Percentiles rank a stretch among this genome's conserved stretches.
These are phyloP conservation scores for Fusarium clavum DNA, from an alignment of 2,329 filamentous ascomycete species.

Conservation along the genomic window DNA sequence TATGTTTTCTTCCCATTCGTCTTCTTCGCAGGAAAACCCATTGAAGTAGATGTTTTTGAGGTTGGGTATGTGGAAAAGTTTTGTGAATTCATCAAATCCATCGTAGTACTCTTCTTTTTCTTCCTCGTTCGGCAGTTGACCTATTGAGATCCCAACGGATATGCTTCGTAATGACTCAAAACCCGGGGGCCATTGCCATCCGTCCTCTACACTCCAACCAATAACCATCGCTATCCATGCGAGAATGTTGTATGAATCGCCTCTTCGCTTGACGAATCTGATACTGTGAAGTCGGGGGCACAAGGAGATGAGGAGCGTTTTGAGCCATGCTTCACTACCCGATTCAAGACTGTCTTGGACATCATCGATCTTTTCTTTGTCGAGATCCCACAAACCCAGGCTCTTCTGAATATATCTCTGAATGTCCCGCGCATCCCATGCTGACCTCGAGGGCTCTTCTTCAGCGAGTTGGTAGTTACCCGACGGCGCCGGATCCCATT, in stretches of 20 bases:
- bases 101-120: background rate
- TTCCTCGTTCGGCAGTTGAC: background rate
- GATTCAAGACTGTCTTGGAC: background rate
- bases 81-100: background rate
- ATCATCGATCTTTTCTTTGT: background rate
- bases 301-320: conserved; percentile 27
- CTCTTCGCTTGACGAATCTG: conserved; percentile 1
- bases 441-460: background rate
- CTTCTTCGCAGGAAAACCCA: background rate
- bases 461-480: background rate
- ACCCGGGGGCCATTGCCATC: conserved; percentile 30
- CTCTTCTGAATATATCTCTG: background rate
- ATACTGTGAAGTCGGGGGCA: conserved; percentile 29
- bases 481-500: background rate
- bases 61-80: conserved; percentile 7
- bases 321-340: conserved; percentile 33
- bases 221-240: conserved; percentile 8
- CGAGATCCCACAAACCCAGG: conserved; percentile 8
- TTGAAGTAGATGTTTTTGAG: conserved; percentile 18
- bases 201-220: no score
- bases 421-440: background rate
- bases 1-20: background rate
- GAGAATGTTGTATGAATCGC: background rate
- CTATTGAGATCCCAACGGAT: conserved; percentile 1
- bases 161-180: conserved; percentile 25